Evolutionary conservation across 768 basidiomycete species (phyloP).

Genomic region (Rhodosporidiobolus sp.): DNA sequence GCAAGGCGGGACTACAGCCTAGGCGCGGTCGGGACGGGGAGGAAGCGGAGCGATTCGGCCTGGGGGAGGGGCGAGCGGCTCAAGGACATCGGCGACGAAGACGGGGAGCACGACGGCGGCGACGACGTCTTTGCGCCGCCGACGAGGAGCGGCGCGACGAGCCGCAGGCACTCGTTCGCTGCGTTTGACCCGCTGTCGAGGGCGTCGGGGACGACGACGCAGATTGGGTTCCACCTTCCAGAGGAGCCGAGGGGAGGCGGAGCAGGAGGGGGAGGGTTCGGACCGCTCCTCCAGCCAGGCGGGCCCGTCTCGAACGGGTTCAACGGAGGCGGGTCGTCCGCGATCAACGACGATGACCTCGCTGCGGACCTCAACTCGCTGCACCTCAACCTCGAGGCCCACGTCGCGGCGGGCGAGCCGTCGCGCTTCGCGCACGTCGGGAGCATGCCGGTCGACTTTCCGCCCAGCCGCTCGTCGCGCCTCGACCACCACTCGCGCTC

Average conservation of each 20-base stretch:
- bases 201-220: slow-evolving; percentile 15
- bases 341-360: slow-evolving; percentile 44
- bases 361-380: slow-evolving; percentile 44
- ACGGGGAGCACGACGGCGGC: slow-evolving; percentile 25
- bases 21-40: slow-evolving; percentile 39
- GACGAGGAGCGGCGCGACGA: slow-evolving; percentile 43
- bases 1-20: slow-evolving; percentile 31
- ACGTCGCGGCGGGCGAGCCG: slow-evolving; percentile 16
- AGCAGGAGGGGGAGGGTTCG: slow-evolving; percentile 7
- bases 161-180: slow-evolving; percentile 43
- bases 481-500: slow-evolving; percentile 28
- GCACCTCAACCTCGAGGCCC: slow-evolving; percentile 44
- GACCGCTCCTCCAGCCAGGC: not conserved
- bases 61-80: slow-evolving; percentile 28
- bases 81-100: slow-evolving; percentile 38
- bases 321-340: slow-evolving; percentile 21
- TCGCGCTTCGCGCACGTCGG: slow-evolving; percentile 19
- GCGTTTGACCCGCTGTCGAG: slow-evolving; percentile 37
- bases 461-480: slow-evolving; percentile 9
- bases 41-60: slow-evolving; percentile 36
- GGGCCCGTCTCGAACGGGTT: slow-evolving; percentile 5
- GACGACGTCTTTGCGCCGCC: slow-evolving; percentile 39
- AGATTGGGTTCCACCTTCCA: slow-evolving; percentile 41
- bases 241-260: slow-evolving; percentile 1
- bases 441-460: slow-evolving; percentile 36